phyloP scores from a whole-genome alignment of 2,329 filamentous ascomycete species.

The Hawksworthiomyces lignivorus region DNA sequence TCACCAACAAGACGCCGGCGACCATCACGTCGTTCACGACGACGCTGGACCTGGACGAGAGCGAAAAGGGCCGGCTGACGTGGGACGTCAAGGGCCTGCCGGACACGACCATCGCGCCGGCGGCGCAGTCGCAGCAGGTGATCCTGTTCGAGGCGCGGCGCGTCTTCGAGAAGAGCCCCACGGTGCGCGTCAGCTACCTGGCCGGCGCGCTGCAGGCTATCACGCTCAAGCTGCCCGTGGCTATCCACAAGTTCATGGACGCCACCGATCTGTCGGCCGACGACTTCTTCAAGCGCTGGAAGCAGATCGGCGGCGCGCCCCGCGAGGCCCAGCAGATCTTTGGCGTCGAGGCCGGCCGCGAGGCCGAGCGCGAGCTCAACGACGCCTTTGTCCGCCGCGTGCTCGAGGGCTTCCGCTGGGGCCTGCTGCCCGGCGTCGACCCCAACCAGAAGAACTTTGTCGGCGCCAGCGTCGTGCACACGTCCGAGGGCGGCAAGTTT shows the following conservation, averaged over 20 bases:
- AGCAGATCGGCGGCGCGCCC: conserved; percentile 86
- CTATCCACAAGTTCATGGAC: conserved; percentile 96
- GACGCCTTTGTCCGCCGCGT: conserved; percentile 63
- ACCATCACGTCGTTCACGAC: conserved; percentile 89
- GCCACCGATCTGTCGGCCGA: conserved; percentile 77
- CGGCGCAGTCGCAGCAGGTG: conserved; percentile 81
- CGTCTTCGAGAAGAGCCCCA: conserved; percentile 77
- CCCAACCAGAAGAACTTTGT: conserved; percentile 92
- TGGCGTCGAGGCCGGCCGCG: conserved; percentile 46
- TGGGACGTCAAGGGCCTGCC: conserved; percentile 85
- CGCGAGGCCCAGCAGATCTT: conserved; percentile 88
- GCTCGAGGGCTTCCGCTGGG: conserved; percentile 84
- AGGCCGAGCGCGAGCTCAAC: conserved; percentile 54
- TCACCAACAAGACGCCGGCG: conserved; percentile 85
- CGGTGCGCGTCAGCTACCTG: conserved; percentile 88
- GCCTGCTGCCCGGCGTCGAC: conserved; percentile 75
- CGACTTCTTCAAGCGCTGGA: conserved; percentile 99
- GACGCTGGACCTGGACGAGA: conserved; percentile 72
- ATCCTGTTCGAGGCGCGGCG: conserved; percentile 86
- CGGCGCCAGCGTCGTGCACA: conserved; percentile 80
- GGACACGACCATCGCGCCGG: conserved; percentile 68
- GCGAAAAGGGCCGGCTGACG: conserved; percentile 59
- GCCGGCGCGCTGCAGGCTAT: conserved; percentile 88
- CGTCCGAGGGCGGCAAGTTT: conserved; percentile 77
- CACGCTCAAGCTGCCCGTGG: conserved; percentile 81